Base-by-base conservation (phyloP, 192 early-diverging fungal genomes). In the Rhizoclosmatium sp. region DNA sequence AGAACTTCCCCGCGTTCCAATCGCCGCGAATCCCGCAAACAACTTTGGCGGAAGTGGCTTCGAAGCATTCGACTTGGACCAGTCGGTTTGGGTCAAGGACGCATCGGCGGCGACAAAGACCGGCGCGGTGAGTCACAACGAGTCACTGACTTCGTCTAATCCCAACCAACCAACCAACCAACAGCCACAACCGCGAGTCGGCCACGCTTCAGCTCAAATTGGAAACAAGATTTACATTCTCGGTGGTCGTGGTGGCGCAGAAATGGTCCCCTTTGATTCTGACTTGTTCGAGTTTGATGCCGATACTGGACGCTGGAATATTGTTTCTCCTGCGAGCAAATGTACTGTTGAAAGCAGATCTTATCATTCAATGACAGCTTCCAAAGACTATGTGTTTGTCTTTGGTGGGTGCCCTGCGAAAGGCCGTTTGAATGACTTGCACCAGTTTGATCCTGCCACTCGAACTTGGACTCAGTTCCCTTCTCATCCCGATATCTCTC, bases 361-460 rank as follows among this genome's bases (percentile, higher is more conserved):
- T 7, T 69, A 69, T 40, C 68, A 69, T 54, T n/a, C 68, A n/a
- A 69, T 69, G 68, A 46, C 68, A 9, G 45, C 68, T 0, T 47
- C 68, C 23, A 42, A n/a, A 47, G 41, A 23, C 21, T 19, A 69
- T 19, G 47, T 69, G 10, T 69, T 49, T 42, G 68, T 69, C 7
- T 69, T 69, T 21, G 68, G 68, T 45, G 68, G 68, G 7, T 69
- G 68, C 1, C 68, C 68, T 47, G 68, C 45, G 10, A 44, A 23
- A 23, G 68, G 68, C 49, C 68, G 68, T 54, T 19, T 69, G 41
- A 69, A 69, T 40, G 68, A 69, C 21, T 46, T 69, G 9, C 21
- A 23, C 0, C n/a, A 21, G 39, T 69, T 69, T 42, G 41, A 69
- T 40, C 49, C 68, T 16, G 45, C 42, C 41, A 69, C 68, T 5